Evolutionary conservation across 169 alveolate genomes (phyloP), one percentile per base, ranked within the genome.

Genomic region (Plasmodium malariae): DNA sequence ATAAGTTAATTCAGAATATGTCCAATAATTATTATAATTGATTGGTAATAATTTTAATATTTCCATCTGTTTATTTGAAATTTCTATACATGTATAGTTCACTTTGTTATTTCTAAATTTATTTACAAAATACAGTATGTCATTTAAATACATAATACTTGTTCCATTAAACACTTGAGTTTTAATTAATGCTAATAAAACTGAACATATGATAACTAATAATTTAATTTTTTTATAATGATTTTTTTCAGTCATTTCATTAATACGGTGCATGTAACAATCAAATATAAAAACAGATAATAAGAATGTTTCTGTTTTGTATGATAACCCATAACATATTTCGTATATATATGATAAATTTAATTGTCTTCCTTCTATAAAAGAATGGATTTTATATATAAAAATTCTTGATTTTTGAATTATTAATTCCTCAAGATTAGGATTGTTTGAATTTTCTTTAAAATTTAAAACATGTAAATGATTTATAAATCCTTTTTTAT

Each of bases 1-100:
- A 78, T 78, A 62, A 4, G 80, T 78, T 51, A 78, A 68, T 32
- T 78, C 89, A n/a, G 89, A 43, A 51, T 78, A 78, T 6, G 89
- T 62, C 65, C 78, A 78, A 78, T 78, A 78, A 30, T 78, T 78
- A 55, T 78, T 78, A 63, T 78, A 78, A 63, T 78, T 78, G 26
- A 51, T 32, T 36, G 89, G 89, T 30, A 78, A 55, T 28, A 78
- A 62, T 49, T 78, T 78, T 32, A 78, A 45, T 11, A 78, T 78
- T 48, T 78, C 89, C 89, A 78, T 78, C 26, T 78, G 89, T 9
- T 78, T 78, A 68, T 78, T 78, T 0, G 89, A 67, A 19, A 78
- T 78, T 78, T 78, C 89, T 51, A 78, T 78, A 37, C 89, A 78
- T 0, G 89, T 78, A 48, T 78, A 78, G 43, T 62, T 78, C 0